These are phyloP conservation scores for Arabis alpina DNA, from an alignment of 345 rosid genomes.

Conservation along the genomic window DNA sequence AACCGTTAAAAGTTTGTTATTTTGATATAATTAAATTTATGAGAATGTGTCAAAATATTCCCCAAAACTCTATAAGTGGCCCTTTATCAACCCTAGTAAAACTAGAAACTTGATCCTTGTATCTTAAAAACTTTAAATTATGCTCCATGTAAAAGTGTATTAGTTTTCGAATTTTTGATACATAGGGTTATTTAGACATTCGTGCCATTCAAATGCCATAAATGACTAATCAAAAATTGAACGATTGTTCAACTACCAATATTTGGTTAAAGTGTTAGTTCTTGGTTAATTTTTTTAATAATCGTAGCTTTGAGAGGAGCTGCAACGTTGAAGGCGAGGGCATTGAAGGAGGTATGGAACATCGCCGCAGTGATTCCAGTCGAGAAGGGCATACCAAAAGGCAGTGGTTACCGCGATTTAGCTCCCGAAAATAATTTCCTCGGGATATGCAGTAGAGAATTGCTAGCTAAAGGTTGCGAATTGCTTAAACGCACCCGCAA, in stretches of 20 bases:
- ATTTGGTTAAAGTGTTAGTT: background rate
- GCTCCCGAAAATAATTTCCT: conserved; percentile 80
- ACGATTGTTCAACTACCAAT: too few relatives aligned
- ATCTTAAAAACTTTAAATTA: background rate
- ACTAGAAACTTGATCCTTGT: background rate
- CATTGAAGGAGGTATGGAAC: conserved; percentile 96
- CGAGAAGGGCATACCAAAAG: conserved; percentile 63
- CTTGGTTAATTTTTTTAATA: background rate
- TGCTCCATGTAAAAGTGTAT: background rate
- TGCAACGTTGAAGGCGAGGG: conserved; percentile 86
- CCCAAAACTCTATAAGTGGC: background rate
- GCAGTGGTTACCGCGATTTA: conserved; percentile 58
- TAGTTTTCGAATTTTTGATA: background rate
- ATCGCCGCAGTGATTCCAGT: conserved; percentile 92
- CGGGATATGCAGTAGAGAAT: conserved; percentile 79
- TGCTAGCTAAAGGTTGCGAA: conserved; percentile 93
- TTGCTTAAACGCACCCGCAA: conserved; percentile 93
- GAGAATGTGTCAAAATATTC: background rate
- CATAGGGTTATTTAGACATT: background rate
- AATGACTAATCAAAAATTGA: background rate
- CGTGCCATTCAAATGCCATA: background rate
- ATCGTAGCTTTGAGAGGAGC: conserved; percentile 86
- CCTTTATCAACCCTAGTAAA: background rate
- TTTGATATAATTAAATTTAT: background rate
- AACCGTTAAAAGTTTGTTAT: background rate